phyloP scores from a whole-genome alignment of 2,329 filamentous ascomycete species.

The Fusarium longipes region DNA sequence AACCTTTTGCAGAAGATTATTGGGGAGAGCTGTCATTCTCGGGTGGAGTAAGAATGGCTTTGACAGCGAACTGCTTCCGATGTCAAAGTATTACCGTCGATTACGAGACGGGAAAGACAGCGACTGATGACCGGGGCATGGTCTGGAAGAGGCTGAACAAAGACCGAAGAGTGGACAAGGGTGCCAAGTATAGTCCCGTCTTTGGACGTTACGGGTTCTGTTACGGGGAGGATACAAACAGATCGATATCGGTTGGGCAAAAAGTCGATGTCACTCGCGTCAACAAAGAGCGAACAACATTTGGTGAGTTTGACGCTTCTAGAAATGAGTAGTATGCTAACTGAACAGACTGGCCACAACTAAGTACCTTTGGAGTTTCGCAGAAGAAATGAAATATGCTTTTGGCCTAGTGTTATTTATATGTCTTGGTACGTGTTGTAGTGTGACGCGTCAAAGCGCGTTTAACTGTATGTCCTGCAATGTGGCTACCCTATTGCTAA shows the following conservation, averaged over 20 bases:
- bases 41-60: conserved; percentile 29
- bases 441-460: background rate
- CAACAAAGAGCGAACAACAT: conserved; percentile 31
- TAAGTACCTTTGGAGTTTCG: conserved; percentile 27
- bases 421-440: background rate
- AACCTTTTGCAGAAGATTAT: conserved; percentile 35
- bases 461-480: no score
- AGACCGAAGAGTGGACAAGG: conserved; percentile 39
- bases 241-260: conserved; percentile 23
- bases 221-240: conserved; percentile 20
- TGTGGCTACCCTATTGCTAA: background rate
- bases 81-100: conserved; percentile 45
- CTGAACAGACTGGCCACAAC: conserved; percentile 36
- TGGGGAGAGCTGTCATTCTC: conserved; percentile 39
- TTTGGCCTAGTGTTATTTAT: background rate
- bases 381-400: conserved; percentile 18
- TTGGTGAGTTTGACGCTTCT: conserved; percentile 21
- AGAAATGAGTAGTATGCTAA: accelerated
- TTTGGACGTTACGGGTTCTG: conserved; percentile 44
- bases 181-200: conserved; percentile 42
- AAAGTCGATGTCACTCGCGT: conserved; percentile 20
- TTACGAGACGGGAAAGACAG: conserved; percentile 37
- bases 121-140: conserved; percentile 32
- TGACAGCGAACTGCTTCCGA: conserved; percentile 41
- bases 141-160: conserved; percentile 45